These are phyloP conservation scores for Aspergillus fischeri DNA, from an alignment of 2,329 filamentous ascomycete genomes.

Conservation along the genomic window DNA sequence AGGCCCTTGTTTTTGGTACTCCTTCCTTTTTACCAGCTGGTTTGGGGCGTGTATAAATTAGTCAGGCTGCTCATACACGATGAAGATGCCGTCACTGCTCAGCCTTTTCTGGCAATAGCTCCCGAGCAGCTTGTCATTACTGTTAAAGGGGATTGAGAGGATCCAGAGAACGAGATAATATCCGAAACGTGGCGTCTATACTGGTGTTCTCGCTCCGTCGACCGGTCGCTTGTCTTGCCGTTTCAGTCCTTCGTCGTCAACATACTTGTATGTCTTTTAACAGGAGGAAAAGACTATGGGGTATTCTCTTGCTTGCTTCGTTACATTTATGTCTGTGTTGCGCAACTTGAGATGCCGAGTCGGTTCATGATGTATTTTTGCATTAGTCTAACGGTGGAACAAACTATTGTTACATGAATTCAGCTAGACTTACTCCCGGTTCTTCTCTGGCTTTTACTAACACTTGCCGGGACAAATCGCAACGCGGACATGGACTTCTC, in stretches of 20 bases:
- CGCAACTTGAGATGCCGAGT: neutral
- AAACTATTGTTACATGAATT: neutral
- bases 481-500: slow-evolving; percentile 43
- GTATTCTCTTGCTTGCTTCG: neutral
- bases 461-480: slow-evolving; percentile 42
- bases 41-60: neutral
- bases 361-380: neutral
- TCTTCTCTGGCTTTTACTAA: slow-evolving; percentile 28
- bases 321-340: neutral
- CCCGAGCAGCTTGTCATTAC: neutral
- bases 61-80: neutral
- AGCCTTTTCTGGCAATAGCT: neutral
- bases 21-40: slow-evolving; percentile 10
- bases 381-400: neutral
- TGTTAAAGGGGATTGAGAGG: neutral
- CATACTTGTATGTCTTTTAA: neutral
- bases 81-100: neutral
- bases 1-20: slow-evolving; percentile 1
- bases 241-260: neutral
- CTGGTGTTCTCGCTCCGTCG: neutral
- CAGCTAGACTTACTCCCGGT: slow-evolving; percentile 13
- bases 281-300: neutral
- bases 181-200: neutral
- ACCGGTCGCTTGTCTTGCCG: neutral
- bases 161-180: neutral